Percentiles rank a stretch among this genome's conserved stretches.
These are phyloP conservation scores for Pyrrhoderma noxium DNA, from an alignment of 1,284 basidiomycete genomes.

Conservation along the genomic window DNA sequence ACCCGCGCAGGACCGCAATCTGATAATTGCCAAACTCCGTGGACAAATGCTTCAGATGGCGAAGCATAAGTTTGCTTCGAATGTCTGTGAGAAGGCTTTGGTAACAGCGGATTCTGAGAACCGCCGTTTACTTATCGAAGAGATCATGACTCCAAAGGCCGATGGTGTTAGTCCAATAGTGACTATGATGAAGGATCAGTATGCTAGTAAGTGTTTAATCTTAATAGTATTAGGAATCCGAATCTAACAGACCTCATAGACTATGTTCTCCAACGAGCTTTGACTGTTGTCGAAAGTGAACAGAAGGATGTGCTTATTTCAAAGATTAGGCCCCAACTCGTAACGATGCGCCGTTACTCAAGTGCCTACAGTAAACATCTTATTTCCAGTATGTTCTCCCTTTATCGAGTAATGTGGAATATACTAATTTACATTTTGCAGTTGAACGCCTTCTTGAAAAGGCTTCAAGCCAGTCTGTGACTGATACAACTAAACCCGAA, in stretches of 20 bases:
- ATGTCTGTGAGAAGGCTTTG: constrained; percentile 93
- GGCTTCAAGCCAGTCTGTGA: constrained; percentile 6
- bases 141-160: constrained; percentile 64
- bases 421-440: constrained; percentile 24
- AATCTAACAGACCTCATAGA: constrained; percentile 35
- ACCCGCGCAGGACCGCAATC: constrained; percentile 56
- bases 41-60: constrained; percentile 77
- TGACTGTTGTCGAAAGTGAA: constrained; percentile 62
- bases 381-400: constrained; percentile 54
- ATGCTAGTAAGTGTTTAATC: constrained; percentile 57
- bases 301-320: constrained; percentile 61
- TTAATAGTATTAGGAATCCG: constrained; percentile 1
- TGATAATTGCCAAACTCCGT: constrained; percentile 66
- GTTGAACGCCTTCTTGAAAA: constrained; percentile 63
- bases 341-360: constrained; percentile 63
- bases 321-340: constrained; percentile 60
- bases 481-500: constrained; percentile 8
- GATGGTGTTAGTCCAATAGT: constrained; percentile 60
- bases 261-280: constrained; percentile 75
- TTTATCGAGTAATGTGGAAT: neutral
- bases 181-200: constrained; percentile 88
- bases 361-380: constrained; percentile 75
- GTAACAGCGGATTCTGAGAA: constrained; percentile 56
- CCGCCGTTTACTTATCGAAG: constrained; percentile 67
- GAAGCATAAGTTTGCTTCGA: constrained; percentile 93